Percentiles rank a stretch among this genome's conserved stretches.
phyloP scores from a whole-genome alignment of 345 rosid species.

The Eucalyptus tenuipes region DNA sequence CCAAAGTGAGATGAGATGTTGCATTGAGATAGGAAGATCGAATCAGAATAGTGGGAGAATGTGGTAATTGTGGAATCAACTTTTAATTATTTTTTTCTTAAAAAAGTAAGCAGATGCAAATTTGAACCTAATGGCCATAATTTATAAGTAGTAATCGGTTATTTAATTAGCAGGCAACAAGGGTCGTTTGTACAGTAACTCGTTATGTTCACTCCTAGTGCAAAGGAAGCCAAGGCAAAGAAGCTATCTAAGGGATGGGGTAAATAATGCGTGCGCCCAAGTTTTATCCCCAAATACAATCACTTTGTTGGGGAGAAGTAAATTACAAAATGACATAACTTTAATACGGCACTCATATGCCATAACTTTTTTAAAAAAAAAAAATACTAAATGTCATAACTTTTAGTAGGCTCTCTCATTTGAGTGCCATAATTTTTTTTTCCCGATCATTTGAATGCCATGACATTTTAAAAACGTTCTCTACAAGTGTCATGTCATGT shows the following conservation, averaged over 20 bases:
- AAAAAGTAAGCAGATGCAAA: neutral
- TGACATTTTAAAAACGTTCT: accelerated
- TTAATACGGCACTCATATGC: neutral
- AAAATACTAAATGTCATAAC: neutral
- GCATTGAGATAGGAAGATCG: neutral
- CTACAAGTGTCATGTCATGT: neutral
- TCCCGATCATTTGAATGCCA: neutral
- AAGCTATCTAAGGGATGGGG: neutral
- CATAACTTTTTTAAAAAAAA: too few species aligned
- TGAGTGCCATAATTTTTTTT: neutral
- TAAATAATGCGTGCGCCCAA: neutral
- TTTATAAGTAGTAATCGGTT: neutral
- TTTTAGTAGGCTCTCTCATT: accelerated
- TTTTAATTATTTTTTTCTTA: neutral
- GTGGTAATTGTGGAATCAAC: neutral
- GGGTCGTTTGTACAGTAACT: neutral
- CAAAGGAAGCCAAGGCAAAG: neutral
- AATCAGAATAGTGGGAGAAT: neutral
- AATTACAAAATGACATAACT: accelerated
- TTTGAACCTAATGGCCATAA: neutral
- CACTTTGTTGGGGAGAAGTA: neutral
- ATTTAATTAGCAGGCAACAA: neutral
- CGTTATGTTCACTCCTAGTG: neutral
- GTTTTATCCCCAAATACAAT: neutral
- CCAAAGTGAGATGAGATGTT: neutral